Evolutionary conservation across 169 alveolate species (phyloP), one percentile per base, ranked within the genome.

Genomic region (Neospora caninum): DNA sequence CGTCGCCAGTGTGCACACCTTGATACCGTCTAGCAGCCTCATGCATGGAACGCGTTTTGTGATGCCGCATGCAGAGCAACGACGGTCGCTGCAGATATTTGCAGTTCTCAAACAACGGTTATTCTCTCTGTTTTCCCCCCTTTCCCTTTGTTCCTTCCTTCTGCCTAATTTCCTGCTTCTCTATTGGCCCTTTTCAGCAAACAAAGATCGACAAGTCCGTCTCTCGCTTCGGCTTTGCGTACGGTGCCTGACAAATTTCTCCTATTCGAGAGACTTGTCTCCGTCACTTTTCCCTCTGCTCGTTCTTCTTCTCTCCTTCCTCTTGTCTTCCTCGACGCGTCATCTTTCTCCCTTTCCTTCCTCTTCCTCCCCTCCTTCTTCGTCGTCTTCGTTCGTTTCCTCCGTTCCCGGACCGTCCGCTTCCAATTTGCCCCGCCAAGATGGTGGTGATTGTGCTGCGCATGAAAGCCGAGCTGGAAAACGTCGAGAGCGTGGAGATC

Each of bases 371-470:
- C 27, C 45, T 43, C 1, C 31, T 10, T 38, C 4, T n/a, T 4
- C 45, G 7, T 78, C 13, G 39, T 78, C 20, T 78, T 78, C n/a
- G 83, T 70, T n/a, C 39, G 18, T 70, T 70, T 22, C 83, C 36
- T 70, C 39, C 27, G 34, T 22, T 70, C 64, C 6, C 9, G 83
- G 38, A 16, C 25, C 39, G 9, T 22, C 36, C 25, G 39, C 86
- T n/a, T 78, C 29, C 86, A 36, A 0, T 78, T 22, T 38, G 10
- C 27, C 13, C 58, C 69, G 25, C 27, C 91, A 84, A 58, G 69
- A 92, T 92, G 95, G 95, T 92, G 88, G 73, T 88, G 69, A 88
- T 92, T 80, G 58, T 83, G 88, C 95, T 92, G 88, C 88, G 88
- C 31, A 84, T 92, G 88, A 83, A 84, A 43, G 95, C 95, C 0